Evolutionary conservation across 1,139 yeast genomes (phyloP).

Genomic region (Entelexis sorbosivorans): DNA sequence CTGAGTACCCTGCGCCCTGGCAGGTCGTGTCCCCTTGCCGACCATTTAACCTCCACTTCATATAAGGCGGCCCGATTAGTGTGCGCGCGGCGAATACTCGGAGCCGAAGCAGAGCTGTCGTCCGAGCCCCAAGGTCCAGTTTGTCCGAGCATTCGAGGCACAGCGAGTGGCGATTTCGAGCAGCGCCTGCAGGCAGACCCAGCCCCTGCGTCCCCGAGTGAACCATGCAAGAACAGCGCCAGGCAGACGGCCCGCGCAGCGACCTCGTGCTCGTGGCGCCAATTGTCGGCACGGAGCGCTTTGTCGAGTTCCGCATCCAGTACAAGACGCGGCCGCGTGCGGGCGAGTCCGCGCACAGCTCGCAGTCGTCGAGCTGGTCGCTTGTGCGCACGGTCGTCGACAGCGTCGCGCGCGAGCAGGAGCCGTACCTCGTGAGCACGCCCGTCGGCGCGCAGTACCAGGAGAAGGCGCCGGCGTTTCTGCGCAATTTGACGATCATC

Average conservation of each 20-base stretch:
- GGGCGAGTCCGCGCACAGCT: background rate
- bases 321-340: constrained; percentile 1
- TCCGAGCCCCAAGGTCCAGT: too few species aligned
- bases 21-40: background rate
- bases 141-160: too few species aligned
- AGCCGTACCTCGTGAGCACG: background rate
- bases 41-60: background rate
- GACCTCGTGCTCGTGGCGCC: constrained; percentile 11
- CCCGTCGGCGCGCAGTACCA: constrained; percentile 14
- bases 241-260: background rate
- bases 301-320: constrained; percentile 11
- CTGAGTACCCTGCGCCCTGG: background rate
- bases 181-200: background rate
- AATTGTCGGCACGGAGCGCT: constrained; percentile 8
- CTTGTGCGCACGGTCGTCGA: constrained; percentile 7
- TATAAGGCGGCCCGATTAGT: background rate
- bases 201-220: background rate
- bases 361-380: constrained; percentile 9
- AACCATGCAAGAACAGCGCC: background rate
- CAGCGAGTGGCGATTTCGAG: too few species aligned
- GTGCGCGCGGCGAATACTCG: background rate
- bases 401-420: background rate
- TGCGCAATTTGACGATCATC: constrained; percentile 28
- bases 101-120: background rate
- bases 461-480: constrained; percentile 22